These are phyloP conservation scores for Aciculoconidium aculeatum DNA, from an alignment of 805 yeast genomes.

Conservation along the genomic window DNA sequence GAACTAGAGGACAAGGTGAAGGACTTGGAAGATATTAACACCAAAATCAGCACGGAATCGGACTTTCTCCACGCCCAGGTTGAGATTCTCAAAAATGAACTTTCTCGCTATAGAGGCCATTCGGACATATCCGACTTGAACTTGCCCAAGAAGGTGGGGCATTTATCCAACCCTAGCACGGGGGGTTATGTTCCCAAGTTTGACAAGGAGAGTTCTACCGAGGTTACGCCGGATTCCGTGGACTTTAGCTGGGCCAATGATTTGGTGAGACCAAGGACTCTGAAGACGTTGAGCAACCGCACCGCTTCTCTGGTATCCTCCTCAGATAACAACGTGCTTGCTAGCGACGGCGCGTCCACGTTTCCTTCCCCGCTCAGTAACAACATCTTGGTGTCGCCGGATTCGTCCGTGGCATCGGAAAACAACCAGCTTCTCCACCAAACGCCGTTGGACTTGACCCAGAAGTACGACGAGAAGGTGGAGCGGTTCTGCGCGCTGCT, in stretches of 20 bases:
- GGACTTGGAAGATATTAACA: constrained; percentile 63
- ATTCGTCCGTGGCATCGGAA: constrained; percentile 15
- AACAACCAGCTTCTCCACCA: too few species aligned
- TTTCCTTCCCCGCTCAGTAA: constrained; percentile 37
- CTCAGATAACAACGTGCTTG: constrained; percentile 20
- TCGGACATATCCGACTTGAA: constrained; percentile 24
- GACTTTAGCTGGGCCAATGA: too few species aligned
- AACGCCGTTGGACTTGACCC: constrained; percentile 12
- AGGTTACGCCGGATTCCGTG: constrained; percentile 1
- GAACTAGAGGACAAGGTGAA: constrained; percentile 78
- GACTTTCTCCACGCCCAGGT: constrained; percentile 75
- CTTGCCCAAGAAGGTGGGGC: constrained; percentile 27
- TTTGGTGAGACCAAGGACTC: background rate
- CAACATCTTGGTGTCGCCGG: constrained; percentile 28
- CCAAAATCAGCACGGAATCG: constrained; percentile 63
- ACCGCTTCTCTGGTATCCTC: constrained; percentile 1
- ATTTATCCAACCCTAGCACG: constrained; percentile 16
- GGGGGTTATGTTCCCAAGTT: constrained; percentile 14
- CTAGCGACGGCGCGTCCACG: constrained; percentile 26
- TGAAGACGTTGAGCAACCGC: constrained; percentile 2
- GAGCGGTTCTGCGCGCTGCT: constrained; percentile 72
- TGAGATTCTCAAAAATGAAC: constrained; percentile 63
- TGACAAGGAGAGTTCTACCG: constrained; percentile 4
- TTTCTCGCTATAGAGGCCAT: constrained; percentile 50
- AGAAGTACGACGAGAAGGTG: constrained; percentile 58